phyloP scores from a whole-genome alignment of 129 eudicot genomes.

The Smallanthus sonchifolius region DNA sequence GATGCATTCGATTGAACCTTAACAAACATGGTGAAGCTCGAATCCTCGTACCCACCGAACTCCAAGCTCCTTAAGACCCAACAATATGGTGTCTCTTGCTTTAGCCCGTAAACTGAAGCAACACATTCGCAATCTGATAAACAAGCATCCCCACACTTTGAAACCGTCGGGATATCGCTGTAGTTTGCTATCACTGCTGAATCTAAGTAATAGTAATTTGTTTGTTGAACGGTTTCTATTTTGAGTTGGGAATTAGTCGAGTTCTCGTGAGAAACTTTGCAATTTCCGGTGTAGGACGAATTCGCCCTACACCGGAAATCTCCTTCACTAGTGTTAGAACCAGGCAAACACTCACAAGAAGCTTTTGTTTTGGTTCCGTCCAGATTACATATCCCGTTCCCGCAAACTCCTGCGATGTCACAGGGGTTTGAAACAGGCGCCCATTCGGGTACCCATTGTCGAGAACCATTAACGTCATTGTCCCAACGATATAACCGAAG shows the following conservation, averaged over 20 bases:
- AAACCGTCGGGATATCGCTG: conserved; percentile 56
- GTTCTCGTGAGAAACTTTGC: conserved; percentile 39
- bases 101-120: conserved; percentile 83
- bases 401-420: conserved; percentile 81
- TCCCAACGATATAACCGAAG: conserved; percentile 78
- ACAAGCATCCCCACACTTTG: conserved; percentile 89
- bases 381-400: conserved; percentile 79
- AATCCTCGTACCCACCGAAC: conserved; percentile 86
- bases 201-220: conserved; percentile 62
- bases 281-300: conserved; percentile 51
- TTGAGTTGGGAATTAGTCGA: conserved; percentile 36
- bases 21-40: conserved; percentile 82
- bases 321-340: conserved; percentile 28
- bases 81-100: conserved; percentile 81
- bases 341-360: conserved; percentile 69
- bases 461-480: conserved; percentile 76
- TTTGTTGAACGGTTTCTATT: conserved; percentile 52
- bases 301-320: conserved; percentile 47
- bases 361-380: conserved; percentile 60
- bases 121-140: conserved; percentile 79
- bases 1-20: conserved; percentile 60
- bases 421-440: conserved; percentile 97
- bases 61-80: conserved; percentile 74
- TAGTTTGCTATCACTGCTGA: conserved; percentile 81
- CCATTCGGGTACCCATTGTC: conserved; percentile 95